Evolutionary conservation across 1,284 basidiomycete genomes (phyloP).

Genomic region (Ustilago nuda): DNA sequence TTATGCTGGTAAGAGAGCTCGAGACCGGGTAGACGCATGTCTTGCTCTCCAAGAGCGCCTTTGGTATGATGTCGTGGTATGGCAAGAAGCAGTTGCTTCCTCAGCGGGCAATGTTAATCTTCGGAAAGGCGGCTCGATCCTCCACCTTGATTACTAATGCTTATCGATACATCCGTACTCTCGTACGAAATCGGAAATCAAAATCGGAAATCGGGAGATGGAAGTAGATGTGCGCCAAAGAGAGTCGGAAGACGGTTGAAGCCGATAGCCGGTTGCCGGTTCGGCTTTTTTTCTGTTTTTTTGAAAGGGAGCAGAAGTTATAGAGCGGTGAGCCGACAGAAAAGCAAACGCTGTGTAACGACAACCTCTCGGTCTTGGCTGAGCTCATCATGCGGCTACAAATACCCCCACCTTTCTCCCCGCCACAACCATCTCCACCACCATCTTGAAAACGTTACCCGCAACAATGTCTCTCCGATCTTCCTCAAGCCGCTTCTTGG

Average conservation of each 20-base stretch:
- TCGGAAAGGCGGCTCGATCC: not conserved
- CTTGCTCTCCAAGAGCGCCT: too few relatives aligned
- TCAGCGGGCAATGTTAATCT: not conserved
- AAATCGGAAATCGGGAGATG: too few relatives aligned
- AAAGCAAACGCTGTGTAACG: too few relatives aligned
- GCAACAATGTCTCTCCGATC: slow-evolving; percentile 43
- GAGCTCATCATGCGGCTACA: slow-evolving; percentile 6
- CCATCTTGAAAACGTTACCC: not conserved
- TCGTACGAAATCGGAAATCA: too few relatives aligned
- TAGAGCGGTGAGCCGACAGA: too few relatives aligned
- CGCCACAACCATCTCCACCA: not conserved
- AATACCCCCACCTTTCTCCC: slow-evolving; percentile 15
- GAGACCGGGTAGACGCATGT: too few relatives aligned
- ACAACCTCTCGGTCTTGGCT: too few relatives aligned
- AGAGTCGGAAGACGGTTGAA: slow-evolving; percentile 24
- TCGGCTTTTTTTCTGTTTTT: too few relatives aligned
- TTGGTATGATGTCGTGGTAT: not conserved
- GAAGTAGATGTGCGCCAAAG: not conserved
- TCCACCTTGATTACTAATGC: slow-evolving; percentile 12
- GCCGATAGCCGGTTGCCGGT: slow-evolving; percentile 11
- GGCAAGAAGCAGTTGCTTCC: not conserved
- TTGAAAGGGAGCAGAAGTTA: too few relatives aligned
- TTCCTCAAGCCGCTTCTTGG: slow-evolving; percentile 37
- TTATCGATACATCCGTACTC: not conserved
- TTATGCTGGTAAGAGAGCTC: not conserved